A percentile compares a stretch with the other conserved stretches of the same genome.
These are phyloP conservation scores for Bipolaris cookei DNA, from an alignment of 2,329 filamentous ascomycete species.

Conservation along the genomic window DNA sequence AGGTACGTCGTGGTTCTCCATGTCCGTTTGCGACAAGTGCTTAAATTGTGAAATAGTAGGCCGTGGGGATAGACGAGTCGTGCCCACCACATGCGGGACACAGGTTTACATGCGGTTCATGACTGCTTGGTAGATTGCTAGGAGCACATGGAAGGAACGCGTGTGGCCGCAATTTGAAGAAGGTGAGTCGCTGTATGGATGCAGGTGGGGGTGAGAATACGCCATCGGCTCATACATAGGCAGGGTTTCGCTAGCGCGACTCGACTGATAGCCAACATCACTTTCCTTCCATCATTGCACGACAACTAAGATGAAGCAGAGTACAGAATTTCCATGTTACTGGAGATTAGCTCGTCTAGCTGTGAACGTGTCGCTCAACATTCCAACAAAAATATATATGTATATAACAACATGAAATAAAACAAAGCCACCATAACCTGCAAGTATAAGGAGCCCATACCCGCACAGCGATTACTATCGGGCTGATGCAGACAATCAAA, in stretches of 20 bases:
- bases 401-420: conserved; percentile 9
- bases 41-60: conserved; percentile 20
- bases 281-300: neutral
- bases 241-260: conserved; percentile 11
- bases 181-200: conserved; percentile 15
- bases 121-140: neutral
- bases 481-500: conserved; percentile 22
- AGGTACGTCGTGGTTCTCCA: conserved; percentile 35
- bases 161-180: conserved; percentile 9
- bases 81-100: conserved; percentile 34
- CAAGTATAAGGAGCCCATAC: conserved; percentile 18
- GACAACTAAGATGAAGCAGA: neutral
- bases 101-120: conserved; percentile 32
- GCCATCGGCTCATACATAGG: conserved; percentile 23
- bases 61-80: conserved; percentile 18
- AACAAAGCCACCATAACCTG: conserved; percentile 15
- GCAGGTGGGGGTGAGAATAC: conserved; percentile 19
- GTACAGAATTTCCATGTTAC: conserved; percentile 16
- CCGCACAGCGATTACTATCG: conserved; percentile 20
- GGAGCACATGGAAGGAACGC: neutral
- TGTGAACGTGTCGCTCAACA: conserved; percentile 17
- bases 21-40: conserved; percentile 25
- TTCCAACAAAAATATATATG: neutral
- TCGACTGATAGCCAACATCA: neutral
- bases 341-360: conserved; percentile 6